Evolutionary conservation across 176 grass and related monocot genomes (phyloP).

Genomic region (Otatea glauca): DNA sequence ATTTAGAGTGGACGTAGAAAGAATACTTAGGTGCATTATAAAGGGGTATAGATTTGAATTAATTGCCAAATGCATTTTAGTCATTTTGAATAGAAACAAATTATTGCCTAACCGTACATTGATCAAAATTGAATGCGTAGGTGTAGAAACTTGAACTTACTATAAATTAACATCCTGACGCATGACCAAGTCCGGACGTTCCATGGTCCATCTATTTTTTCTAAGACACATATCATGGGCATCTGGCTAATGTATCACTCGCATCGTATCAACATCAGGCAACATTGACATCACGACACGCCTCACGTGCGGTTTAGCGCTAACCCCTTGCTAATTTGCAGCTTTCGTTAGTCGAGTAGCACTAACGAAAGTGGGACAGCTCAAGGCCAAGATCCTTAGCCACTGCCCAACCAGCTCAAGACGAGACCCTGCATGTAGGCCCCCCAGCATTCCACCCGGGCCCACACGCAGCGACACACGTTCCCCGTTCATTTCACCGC

Average conservation of each 20-base stretch:
- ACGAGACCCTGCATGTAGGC: background rate
- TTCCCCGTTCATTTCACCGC: background rate
- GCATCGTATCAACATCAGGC: constrained; percentile 5
- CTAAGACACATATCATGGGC: background rate
- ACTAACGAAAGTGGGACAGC: background rate
- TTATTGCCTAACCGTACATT: too few species aligned
- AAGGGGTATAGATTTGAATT: too few species aligned
- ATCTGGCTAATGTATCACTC: constrained; percentile 18
- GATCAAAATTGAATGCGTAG: too few species aligned
- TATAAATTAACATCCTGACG: background rate
- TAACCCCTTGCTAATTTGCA: background rate
- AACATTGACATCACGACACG: constrained; percentile 23
- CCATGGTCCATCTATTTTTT: background rate
- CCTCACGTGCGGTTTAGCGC: background rate
- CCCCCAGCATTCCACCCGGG: background rate
- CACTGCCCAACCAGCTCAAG: background rate
- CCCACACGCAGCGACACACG: background rate
- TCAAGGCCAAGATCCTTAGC: background rate
- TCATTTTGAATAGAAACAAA: too few species aligned
- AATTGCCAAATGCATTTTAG: too few species aligned
- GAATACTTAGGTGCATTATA: too few species aligned
- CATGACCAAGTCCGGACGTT: constrained; percentile 16
- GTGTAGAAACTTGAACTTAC: background rate
- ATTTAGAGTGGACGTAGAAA: too few species aligned
- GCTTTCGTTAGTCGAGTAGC: background rate